These are phyloP conservation scores for Xylaria palmicola DNA, from an alignment of 495 filamentous ascomycete genomes.

Conservation along the genomic window DNA sequence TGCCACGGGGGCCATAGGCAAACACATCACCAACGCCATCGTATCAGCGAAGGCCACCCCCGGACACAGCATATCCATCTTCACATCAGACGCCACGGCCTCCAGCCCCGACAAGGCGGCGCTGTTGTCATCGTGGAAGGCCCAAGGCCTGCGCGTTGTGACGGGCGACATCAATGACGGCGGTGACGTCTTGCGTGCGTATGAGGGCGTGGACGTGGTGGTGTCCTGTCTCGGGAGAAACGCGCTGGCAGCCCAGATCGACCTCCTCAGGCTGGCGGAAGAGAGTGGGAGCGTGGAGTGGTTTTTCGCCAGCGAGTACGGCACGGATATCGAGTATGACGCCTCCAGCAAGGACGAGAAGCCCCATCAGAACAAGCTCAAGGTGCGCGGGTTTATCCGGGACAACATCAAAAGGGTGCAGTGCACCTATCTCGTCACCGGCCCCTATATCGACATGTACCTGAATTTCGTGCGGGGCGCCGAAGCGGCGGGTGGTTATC, in stretches of 20 bases:
- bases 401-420: constrained; percentile 53
- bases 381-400: constrained; percentile 57
- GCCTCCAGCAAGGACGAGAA: constrained; percentile 58
- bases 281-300: constrained; percentile 55
- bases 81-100: constrained; percentile 58
- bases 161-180: constrained; percentile 57
- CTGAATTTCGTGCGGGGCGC: constrained; percentile 40
- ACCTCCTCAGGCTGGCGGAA: constrained; percentile 58
- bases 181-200: constrained; percentile 53
- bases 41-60: constrained; percentile 54
- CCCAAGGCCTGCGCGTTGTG: constrained; percentile 55
- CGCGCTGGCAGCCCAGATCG: constrained; percentile 56
- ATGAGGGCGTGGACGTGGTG: constrained; percentile 61
- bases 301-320: constrained; percentile 73
- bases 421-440: constrained; percentile 67
- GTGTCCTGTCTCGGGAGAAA: constrained; percentile 64
- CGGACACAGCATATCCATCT: constrained; percentile 54
- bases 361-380: constrained; percentile 69
- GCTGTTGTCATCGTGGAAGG: constrained; percentile 46
- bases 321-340: constrained; percentile 70
- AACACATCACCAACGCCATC: constrained; percentile 60
- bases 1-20: constrained; percentile 67
- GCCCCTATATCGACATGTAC: constrained; percentile 68
- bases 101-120: constrained; percentile 43
- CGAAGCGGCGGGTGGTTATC: constrained; percentile 51